Evolutionary conservation across 495 filamentous ascomycete genomes (phyloP).

Genomic region (Penicillium desertorum): DNA sequence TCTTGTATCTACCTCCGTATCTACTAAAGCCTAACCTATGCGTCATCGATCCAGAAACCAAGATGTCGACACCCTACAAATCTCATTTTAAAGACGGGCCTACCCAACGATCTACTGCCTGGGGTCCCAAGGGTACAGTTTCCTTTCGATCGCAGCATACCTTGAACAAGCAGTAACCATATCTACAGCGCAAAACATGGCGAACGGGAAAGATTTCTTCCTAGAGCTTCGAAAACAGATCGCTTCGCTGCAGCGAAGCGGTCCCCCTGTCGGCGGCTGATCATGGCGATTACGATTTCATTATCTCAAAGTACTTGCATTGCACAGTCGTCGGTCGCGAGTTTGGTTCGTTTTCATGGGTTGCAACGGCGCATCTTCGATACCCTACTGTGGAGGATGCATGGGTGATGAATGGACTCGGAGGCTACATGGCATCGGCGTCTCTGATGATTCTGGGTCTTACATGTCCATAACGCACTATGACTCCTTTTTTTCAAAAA

Average conservation of each 20-base stretch:
- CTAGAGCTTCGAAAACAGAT: slow-evolving; percentile 54
- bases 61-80: slow-evolving; percentile 39
- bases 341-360: slow-evolving; percentile 27
- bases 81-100: slow-evolving; percentile 40
- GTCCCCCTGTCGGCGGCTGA: slow-evolving; percentile 46
- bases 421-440: slow-evolving; percentile 32
- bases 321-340: slow-evolving; percentile 24
- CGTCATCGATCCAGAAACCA: slow-evolving; percentile 29
- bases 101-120: slow-evolving; percentile 42
- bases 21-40: slow-evolving; percentile 9
- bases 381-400: slow-evolving; percentile 32
- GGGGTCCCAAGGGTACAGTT: slow-evolving; percentile 51
- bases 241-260: slow-evolving; percentile 42
- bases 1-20: neutral
- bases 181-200: slow-evolving; percentile 50
- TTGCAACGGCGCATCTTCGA: slow-evolving; percentile 36
- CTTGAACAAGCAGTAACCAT: slow-evolving; percentile 17
- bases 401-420: slow-evolving; percentile 25
- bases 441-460: slow-evolving; percentile 23
- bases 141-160: neutral
- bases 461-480: slow-evolving; percentile 13
- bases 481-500: neutral
- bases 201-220: slow-evolving; percentile 55
- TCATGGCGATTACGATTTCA: slow-evolving; percentile 8
- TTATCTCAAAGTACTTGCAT: slow-evolving; percentile 20